Conservation (phyloP, 2,329 filamentous ascomycete genomes). For the Aspergillus amoenus region DNA sequence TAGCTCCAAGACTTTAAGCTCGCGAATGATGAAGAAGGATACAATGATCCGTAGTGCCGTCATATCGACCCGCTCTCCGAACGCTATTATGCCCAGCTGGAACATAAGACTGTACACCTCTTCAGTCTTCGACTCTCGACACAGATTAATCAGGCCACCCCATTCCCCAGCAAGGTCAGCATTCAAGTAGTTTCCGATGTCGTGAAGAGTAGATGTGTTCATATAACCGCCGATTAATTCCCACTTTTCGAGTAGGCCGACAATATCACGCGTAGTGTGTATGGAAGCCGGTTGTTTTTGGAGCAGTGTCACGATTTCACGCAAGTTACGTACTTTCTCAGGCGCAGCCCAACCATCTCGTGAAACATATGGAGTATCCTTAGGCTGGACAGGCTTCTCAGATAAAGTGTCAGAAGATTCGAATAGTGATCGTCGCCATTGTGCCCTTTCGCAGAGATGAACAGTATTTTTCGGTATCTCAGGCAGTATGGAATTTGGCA, state of each 20-base stretch:
- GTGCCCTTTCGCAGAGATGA: conserved; percentile 15
- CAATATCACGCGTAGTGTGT: conserved; percentile 24
- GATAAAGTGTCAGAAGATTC: conserved; percentile 14
- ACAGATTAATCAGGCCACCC: conserved; percentile 45
- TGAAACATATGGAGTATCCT: conserved; percentile 10
- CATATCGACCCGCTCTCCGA: conserved; percentile 40
- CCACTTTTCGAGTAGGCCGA: conserved; percentile 31
- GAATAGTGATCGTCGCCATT: conserved; percentile 43
- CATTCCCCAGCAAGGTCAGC: conserved; percentile 42
- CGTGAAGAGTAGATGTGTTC: conserved; percentile 27
- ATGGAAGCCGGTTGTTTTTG: conserved; percentile 23
- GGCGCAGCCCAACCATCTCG: conserved; percentile 1
- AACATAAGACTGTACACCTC: conserved; percentile 43
- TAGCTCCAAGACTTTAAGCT: conserved; percentile 39
- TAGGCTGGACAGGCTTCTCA: neutral
- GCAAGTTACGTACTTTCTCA: conserved; percentile 16
- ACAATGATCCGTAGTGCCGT: conserved; percentile 44
- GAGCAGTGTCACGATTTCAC: conserved; percentile 26
- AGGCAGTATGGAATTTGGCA: neutral
- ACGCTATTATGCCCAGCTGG: conserved; percentile 47
- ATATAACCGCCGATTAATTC: conserved; percentile 42
- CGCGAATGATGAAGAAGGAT: conserved; percentile 44
- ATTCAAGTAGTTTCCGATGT: conserved; percentile 43
- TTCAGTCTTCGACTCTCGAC: conserved; percentile 19
- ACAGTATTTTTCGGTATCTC: neutral